Evolutionary conservation across 1,284 basidiomycete species (phyloP).

Genomic region (Cutaneotrichosporon arboriforme): DNA sequence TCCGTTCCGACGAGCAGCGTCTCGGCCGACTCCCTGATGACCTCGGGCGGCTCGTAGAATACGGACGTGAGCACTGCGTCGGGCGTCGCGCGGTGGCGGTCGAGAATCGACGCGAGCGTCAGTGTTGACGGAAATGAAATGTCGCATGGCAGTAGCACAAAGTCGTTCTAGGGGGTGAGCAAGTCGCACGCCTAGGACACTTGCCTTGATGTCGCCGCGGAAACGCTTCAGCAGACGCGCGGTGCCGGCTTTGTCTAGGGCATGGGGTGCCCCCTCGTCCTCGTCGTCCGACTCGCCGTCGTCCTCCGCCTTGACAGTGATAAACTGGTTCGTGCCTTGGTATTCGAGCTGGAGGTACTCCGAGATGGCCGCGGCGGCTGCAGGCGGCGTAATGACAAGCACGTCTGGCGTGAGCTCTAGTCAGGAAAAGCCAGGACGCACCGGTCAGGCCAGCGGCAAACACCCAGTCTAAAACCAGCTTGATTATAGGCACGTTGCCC

Average conservation of each 20-base stretch:
- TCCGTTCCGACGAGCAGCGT: slow-evolving; percentile 41
- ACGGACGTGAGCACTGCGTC: slow-evolving; percentile 67
- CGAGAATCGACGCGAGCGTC: slow-evolving; percentile 64
- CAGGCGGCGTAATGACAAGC: slow-evolving; percentile 71
- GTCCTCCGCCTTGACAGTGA: slow-evolving; percentile 32
- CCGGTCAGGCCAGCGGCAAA: slow-evolving; percentile 80
- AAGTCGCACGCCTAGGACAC: not conserved
- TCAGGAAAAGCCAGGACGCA: slow-evolving; percentile 37
- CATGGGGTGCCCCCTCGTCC: slow-evolving; percentile 10
- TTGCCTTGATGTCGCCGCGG: slow-evolving; percentile 40
- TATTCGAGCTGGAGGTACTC: slow-evolving; percentile 59
- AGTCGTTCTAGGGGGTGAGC: slow-evolving; percentile 58
- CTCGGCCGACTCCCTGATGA: slow-evolving; percentile 49
- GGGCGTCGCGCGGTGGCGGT: slow-evolving; percentile 74
- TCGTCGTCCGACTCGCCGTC: slow-evolving; percentile 43
- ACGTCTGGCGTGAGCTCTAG: slow-evolving; percentile 57
- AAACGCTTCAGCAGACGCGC: slow-evolving; percentile 44
- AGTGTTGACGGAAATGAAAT: slow-evolving; percentile 71
- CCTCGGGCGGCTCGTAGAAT: slow-evolving; percentile 60
- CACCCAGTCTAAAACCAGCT: slow-evolving; percentile 77
- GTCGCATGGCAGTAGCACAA: slow-evolving; percentile 87
- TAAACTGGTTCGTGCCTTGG: slow-evolving; percentile 27
- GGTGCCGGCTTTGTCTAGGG: slow-evolving; percentile 33
- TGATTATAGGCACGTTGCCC: slow-evolving; percentile 79
- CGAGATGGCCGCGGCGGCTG: slow-evolving; percentile 66